Evolutionary conservation across 306 rosid genomes (phyloP), one percentile per base, ranked within the genome.

Genomic region (Prosopis cineraria): DNA sequence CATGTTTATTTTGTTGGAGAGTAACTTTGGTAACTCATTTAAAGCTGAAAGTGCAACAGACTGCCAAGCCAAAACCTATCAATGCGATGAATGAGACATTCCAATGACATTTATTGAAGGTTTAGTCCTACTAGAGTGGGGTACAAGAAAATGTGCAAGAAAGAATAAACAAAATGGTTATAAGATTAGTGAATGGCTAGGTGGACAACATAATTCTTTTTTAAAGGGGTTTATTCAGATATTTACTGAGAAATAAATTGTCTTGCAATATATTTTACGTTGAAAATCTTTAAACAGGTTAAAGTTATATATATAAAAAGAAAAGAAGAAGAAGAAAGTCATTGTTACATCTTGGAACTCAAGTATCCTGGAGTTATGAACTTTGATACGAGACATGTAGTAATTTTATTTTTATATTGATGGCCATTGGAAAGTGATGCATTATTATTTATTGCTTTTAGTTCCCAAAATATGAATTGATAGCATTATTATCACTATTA

Each of bases 21-120:
- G 37, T 58, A 39, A 22, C 53, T 62, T 53, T 47, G 67, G 27
- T 14, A 60, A 69, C 25, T 81, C 50, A 60, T 39, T 16, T 22
- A 45, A 75, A 59, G 60, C 36, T 58, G 80, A 56, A 33, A 56
- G 33, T n/a, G 27, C 44, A 65, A 12, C 40, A 44, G 48, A 58
- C 63, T 74, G 13, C 36, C 59, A 74, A 63, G 10, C 40, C 62
- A 17, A 80, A 53, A 58, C 50, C 8, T 8, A 53, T 4, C 33
- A 13, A 19, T 81, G 68, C n/a, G 60, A 70, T 60, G 73, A 70
- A 27, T 5, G 31, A 20, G 60, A 10, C 58, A 78, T 16, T 7
- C 36, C 50, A 56, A 13, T 33, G 27, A 37, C 37, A 37, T 16
- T 25, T 0, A 74, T 62, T 17, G 34, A 79, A 65, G 29, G 66